phyloP scores from a whole-genome alignment of 257 asterid genomes.

The Przewalskia tangutica region DNA sequence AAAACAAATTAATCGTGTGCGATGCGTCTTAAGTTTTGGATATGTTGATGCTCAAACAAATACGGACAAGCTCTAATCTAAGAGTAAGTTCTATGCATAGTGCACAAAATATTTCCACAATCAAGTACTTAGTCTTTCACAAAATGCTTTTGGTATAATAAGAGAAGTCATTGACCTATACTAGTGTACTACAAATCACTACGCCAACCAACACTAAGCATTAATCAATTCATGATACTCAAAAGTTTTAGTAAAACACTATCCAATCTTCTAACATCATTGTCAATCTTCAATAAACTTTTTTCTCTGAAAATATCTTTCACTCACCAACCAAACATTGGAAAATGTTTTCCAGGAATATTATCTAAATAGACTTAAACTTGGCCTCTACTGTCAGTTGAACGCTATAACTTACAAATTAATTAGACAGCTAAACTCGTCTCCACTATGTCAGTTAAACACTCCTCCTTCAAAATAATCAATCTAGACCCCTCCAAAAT shows the following conservation, averaged over 20 bases:
- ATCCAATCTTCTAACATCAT: background rate
- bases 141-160: background rate
- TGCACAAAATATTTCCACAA: background rate
- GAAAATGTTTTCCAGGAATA: background rate
- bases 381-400: too few relatives aligned
- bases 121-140: background rate
- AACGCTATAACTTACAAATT: too few relatives aligned
- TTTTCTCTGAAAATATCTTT: background rate
- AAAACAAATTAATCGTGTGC: background rate
- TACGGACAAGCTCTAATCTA: background rate
- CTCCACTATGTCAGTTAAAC: too few relatives aligned
- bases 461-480: too few relatives aligned
- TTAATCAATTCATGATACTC: background rate
- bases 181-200: background rate
- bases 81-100: background rate
- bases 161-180: background rate
- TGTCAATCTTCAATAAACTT: background rate
- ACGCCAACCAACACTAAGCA: background rate
- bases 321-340: background rate
- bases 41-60: background rate
- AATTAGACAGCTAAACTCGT: background rate
- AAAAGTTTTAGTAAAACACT: background rate
- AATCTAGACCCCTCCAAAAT: too few relatives aligned
- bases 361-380: background rate
- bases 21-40: background rate